Base-by-base conservation (phyloP, 139 green algal genomes). In the Pseudopediastrum boryanum region DNA sequence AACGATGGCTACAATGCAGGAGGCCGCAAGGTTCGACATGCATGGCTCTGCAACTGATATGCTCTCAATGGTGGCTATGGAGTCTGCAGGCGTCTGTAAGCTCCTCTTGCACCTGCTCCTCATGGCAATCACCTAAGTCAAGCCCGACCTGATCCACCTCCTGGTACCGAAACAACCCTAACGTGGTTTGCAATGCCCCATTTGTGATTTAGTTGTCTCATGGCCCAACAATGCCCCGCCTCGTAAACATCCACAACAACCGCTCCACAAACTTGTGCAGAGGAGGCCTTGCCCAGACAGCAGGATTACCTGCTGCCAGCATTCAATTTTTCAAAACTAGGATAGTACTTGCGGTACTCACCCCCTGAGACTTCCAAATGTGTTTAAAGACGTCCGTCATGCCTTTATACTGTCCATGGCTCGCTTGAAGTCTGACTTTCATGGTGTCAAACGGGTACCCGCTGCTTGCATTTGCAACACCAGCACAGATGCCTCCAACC, bases 391-490 rank as follows among this genome's bases (percentile, higher is more conserved):
- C 59, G 51, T 76, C 36, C n/a, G 48, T 8, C 67, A 78, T 71
- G 29, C 56, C 54, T 10, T 65, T 42, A 25, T 92, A 94, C 1
- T 64, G 75, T 27, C 85, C 82, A 29, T 19, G 50, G 4, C 78
- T 76, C 19, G 85, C 77, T 52, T 95, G 91, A 39, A 95, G 83
- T 50, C 90, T 66, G 25, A 95, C 91, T 73, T 96, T 96, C 21
- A 96, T 79, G 1, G 89, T 93, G 51, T 93, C 89, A 51, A 93
- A 94, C 0, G 88, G 87, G 59, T 87, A 74, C 66, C 74, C 76
- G 9, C 39, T 62, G 27, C 65, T 52, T 12, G 76, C 76, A 33
- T 76, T 77, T 10, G 71, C 76, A 23, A 65, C 65, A 21, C 76
- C 76, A 41, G 76, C 76, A 0, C 70, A 7, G 21, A 76, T 51